These are phyloP conservation scores for Borovskyia barvae DNA, from an alignment of 208 protist genomes.

Conservation along the genomic window DNA sequence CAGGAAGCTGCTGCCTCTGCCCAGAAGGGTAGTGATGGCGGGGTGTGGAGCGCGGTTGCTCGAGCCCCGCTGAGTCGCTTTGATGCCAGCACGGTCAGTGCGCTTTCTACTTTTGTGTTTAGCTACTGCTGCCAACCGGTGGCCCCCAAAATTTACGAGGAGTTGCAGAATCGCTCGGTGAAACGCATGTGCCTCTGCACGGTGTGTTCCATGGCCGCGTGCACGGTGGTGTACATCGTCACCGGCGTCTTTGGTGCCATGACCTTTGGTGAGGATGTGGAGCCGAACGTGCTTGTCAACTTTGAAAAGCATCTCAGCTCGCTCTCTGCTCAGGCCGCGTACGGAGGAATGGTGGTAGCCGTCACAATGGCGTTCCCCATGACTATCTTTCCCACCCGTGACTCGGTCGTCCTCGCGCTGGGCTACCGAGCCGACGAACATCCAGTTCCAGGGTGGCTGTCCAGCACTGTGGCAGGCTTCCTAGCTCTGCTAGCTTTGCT, in stretches of 20 bases:
- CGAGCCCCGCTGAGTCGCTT: slow-evolving; percentile 23
- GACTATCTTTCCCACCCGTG: slow-evolving; percentile 76
- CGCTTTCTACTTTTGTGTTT: slow-evolving; percentile 72
- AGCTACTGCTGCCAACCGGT: slow-evolving; percentile 83
- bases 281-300: slow-evolving; percentile 78
- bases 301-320: slow-evolving; percentile 44
- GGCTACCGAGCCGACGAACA: slow-evolving; percentile 51
- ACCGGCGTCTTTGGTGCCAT: slow-evolving; percentile 65
- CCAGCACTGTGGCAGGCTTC: slow-evolving; percentile 36
- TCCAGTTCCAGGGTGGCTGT: slow-evolving; percentile 28
- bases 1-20: no score
- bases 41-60: background rate
- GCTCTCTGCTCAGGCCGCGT: slow-evolving; percentile 56
- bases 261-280: slow-evolving; percentile 56
- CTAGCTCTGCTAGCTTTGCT: slow-evolving; percentile 66
- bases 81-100: slow-evolving; percentile 33
- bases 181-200: slow-evolving; percentile 55
- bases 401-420: slow-evolving; percentile 60
- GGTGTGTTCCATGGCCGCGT: slow-evolving; percentile 50
- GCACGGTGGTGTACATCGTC: slow-evolving; percentile 64
- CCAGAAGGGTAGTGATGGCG: slow-evolving; percentile 8
- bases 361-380: slow-evolving; percentile 86
- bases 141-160: slow-evolving; percentile 67
- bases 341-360: slow-evolving; percentile 61
- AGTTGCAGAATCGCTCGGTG: slow-evolving; percentile 59